These are phyloP conservation scores for Talaromyces trachyspermus DNA, from an alignment of 495 filamentous ascomycete species.

Conservation along the genomic window DNA sequence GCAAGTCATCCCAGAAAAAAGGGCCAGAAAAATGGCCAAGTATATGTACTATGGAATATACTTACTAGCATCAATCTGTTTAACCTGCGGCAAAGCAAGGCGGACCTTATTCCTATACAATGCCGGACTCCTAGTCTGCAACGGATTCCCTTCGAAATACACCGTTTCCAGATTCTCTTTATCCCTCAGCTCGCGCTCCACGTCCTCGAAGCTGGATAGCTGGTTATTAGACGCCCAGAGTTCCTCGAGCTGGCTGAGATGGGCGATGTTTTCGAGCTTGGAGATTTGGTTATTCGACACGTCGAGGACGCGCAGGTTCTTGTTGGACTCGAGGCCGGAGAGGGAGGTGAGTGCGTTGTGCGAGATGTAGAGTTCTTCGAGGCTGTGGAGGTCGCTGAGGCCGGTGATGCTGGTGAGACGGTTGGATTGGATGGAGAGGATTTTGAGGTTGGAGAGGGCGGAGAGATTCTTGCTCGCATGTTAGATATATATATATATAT, in stretches of 20 bases:
- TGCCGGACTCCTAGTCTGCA: slow-evolving; percentile 66
- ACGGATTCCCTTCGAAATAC: slow-evolving; percentile 93
- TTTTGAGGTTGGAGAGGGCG: slow-evolving; percentile 67
- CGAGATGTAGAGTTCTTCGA: slow-evolving; percentile 97
- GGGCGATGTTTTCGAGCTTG: slow-evolving; percentile 62
- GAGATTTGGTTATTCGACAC: slow-evolving; percentile 83
- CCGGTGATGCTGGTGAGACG: slow-evolving; percentile 76
- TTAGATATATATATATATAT: neutral
- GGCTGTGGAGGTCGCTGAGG: slow-evolving; percentile 60
- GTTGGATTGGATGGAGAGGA: slow-evolving; percentile 96
- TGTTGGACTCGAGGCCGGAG: slow-evolving; percentile 63
- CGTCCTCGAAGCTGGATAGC: slow-evolving; percentile 69
- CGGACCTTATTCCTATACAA: slow-evolving; percentile 90
- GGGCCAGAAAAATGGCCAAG: no score
- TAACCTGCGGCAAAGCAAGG: slow-evolving; percentile 76
- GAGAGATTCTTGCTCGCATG: slow-evolving; percentile 46
- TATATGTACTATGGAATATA: slow-evolving; percentile 17
- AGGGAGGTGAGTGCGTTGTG: slow-evolving; percentile 85
- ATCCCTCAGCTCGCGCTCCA: slow-evolving; percentile 70
- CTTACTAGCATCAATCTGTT: slow-evolving; percentile 97
- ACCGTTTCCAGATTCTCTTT: slow-evolving; percentile 81
- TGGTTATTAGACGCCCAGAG: slow-evolving; percentile 92
- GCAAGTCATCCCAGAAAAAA: no score
- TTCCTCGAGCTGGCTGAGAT: slow-evolving; percentile 70
- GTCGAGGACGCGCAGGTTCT: slow-evolving; percentile 70